phyloP scores from a whole-genome alignment of 768 basidiomycete genomes.

The Suillus bovinus region DNA sequence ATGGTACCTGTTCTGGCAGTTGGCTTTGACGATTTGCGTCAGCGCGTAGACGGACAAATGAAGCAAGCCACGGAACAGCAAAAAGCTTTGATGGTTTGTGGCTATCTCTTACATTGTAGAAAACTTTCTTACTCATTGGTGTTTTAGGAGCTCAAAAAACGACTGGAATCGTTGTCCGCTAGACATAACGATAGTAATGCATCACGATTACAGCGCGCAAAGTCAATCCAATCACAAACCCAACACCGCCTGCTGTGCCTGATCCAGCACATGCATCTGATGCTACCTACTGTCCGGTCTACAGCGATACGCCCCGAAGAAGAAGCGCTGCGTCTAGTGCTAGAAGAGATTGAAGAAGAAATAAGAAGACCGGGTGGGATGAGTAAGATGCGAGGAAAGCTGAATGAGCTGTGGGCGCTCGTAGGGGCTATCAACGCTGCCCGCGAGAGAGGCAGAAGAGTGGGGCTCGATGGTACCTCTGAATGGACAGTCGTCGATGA shows the following conservation, averaged over 20 bases:
- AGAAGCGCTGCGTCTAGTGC: slow-evolving; percentile 64
- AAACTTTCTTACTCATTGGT: slow-evolving; percentile 4
- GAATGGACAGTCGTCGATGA: slow-evolving; percentile 90
- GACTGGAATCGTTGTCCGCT: slow-evolving; percentile 59
- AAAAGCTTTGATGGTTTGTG: slow-evolving; percentile 57
- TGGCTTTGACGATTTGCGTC: slow-evolving; percentile 80
- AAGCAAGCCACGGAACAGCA: slow-evolving; percentile 66
- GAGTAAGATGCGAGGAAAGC: slow-evolving; percentile 66
- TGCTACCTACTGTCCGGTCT: slow-evolving; percentile 75
- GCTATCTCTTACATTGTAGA: background rate
- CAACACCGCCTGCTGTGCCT: slow-evolving; percentile 68
- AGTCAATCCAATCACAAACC: slow-evolving; percentile 65
- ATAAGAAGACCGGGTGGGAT: slow-evolving; percentile 50
- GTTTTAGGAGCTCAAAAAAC: slow-evolving; percentile 62
- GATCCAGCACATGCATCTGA: slow-evolving; percentile 74
- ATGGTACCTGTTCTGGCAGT: slow-evolving; percentile 78
- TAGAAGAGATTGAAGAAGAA: slow-evolving; percentile 79
- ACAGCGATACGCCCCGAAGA: slow-evolving; percentile 79
- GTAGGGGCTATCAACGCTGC: slow-evolving; percentile 70
- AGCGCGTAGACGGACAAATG: slow-evolving; percentile 75
- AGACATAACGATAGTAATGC: slow-evolving; percentile 67
- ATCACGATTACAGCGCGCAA: slow-evolving; percentile 63
- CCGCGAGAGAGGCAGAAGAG: slow-evolving; percentile 49
- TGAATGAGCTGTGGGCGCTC: slow-evolving; percentile 86
- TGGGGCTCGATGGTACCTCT: slow-evolving; percentile 39